Evolutionary conservation across 2,329 filamentous ascomycete genomes (phyloP).

Genomic region (Ceratocystis huliohia): DNA sequence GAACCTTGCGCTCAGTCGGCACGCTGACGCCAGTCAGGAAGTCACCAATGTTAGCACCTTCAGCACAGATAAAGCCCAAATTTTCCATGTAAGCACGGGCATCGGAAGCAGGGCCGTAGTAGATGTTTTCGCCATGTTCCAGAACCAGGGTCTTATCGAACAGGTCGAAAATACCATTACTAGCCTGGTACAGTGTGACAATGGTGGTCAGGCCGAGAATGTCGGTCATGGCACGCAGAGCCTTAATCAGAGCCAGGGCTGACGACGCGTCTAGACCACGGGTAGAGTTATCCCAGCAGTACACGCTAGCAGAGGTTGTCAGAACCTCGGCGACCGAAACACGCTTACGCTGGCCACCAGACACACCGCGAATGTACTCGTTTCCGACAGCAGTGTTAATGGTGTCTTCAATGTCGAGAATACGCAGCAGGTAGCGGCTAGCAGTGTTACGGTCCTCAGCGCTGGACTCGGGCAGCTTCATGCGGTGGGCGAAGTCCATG

Average conservation of each 20-base stretch:
- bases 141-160: slow-evolving; percentile 48
- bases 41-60: slow-evolving; percentile 56
- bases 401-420: slow-evolving; percentile 58
- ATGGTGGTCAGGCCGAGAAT: slow-evolving; percentile 52
- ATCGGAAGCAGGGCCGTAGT: slow-evolving; percentile 46
- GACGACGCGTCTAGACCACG: slow-evolving; percentile 63
- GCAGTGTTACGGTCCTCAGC: slow-evolving; percentile 37
- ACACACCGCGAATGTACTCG: slow-evolving; percentile 62
- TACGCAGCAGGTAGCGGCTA: slow-evolving; percentile 43
- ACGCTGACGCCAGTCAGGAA: slow-evolving; percentile 59
- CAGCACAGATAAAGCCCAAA: slow-evolving; percentile 53
- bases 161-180: slow-evolving; percentile 49
- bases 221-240: slow-evolving; percentile 53
- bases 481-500: slow-evolving; percentile 52
- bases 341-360: slow-evolving; percentile 59
- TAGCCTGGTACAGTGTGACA: slow-evolving; percentile 64
- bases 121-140: slow-evolving; percentile 50
- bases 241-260: slow-evolving; percentile 62
- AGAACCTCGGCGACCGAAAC: slow-evolving; percentile 51
- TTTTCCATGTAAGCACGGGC: slow-evolving; percentile 54
- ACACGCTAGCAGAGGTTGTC: slow-evolving; percentile 44
- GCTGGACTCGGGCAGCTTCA: slow-evolving; percentile 40
- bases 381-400: slow-evolving; percentile 61
- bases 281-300: slow-evolving; percentile 61
- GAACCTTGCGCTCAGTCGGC: slow-evolving; percentile 54